Base-by-base conservation (phyloP, 352 stramenopile species). In the Phytopythium oedochilum region DNA sequence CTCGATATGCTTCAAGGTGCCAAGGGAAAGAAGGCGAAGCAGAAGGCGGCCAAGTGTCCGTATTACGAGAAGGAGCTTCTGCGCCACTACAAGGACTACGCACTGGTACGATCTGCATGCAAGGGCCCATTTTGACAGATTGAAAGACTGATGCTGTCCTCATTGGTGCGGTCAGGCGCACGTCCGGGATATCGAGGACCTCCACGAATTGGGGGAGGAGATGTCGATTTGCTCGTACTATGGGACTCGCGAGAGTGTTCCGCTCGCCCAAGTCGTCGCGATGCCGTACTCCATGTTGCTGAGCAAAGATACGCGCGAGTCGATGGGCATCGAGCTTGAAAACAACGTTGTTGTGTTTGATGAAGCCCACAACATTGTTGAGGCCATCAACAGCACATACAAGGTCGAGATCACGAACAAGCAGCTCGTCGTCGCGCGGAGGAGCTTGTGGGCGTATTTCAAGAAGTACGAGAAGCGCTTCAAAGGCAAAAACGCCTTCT, bases 321-420 rank as follows among this genome's bases (percentile, higher is more conserved):
- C 92, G 8, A 52, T 98, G 39, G 88, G 88, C 0, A 84, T 98
- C 22, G 56, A 78, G 14, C 57, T 98, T 10, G 73, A 93, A 28
- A 72, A 83, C 48, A 96, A 85, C 43, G 87, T 99, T 10, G 85
- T 99, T 17, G 78, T 99, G 11, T 88, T 99, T 39, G 97, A 99
- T 68, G 97, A 99, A 69, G 97, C 97, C 17, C 97, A 99, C 72
- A 99, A 99, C 68, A 88, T 99, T 39, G 82, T 98, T 9, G 96
- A 99, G 59, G 90, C 96, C 12, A 88, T 99, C 55, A 97, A 96
- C 61, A 85, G 79, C 56, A 94, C 88, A 9, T 93, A 97, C 67
- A 91, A 86, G 39, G 80, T 92, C 14, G 59, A 80, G 32, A 76
- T 92, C 11, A 78, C 71, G 22, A 91, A 70, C 59, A 93, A 91